Conservation (phyloP, 768 basidiomycete genomes). For the Cystobasidium tubakii region DNA sequence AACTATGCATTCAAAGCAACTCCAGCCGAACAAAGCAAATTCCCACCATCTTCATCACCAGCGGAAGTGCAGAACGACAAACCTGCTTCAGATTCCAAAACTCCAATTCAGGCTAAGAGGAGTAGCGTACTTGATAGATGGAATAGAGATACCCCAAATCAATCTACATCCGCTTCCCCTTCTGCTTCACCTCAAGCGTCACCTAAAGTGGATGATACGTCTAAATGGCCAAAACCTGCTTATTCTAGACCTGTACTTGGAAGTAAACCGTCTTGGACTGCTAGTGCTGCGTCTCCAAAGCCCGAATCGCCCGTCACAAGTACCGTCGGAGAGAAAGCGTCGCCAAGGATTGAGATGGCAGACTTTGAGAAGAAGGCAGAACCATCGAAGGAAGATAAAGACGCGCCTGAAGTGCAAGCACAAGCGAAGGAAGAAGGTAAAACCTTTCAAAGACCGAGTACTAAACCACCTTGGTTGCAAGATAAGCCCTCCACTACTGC, state of each 20-base stretch:
- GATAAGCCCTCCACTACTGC: not conserved
- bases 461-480: conserved; percentile 13
- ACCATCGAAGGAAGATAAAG: not conserved
- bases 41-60: not conserved
- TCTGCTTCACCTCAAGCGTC: conserved; percentile 19
- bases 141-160: conserved; percentile 6
- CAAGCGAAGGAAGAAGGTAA: not conserved
- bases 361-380: not conserved
- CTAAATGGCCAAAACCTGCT: conserved; percentile 10
- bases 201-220: not conserved
- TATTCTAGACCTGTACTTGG: not conserved
- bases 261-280: not conserved
- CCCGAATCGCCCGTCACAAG: not conserved
- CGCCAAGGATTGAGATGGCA: not conserved
- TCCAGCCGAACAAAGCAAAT: not conserved
- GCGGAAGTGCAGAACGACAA: not conserved
- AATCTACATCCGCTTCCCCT: not conserved
- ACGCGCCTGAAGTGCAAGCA: not conserved
- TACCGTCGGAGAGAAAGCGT: not conserved
- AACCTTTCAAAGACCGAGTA: not conserved
- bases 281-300: not conserved
- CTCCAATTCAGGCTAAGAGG: not conserved
- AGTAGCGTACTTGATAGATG: conserved; percentile 23
- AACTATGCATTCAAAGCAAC: not conserved
- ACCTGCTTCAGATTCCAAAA: too few species aligned